phyloP scores from a whole-genome alignment of 768 basidiomycete genomes.

The Pleurotus tuoliensis region DNA sequence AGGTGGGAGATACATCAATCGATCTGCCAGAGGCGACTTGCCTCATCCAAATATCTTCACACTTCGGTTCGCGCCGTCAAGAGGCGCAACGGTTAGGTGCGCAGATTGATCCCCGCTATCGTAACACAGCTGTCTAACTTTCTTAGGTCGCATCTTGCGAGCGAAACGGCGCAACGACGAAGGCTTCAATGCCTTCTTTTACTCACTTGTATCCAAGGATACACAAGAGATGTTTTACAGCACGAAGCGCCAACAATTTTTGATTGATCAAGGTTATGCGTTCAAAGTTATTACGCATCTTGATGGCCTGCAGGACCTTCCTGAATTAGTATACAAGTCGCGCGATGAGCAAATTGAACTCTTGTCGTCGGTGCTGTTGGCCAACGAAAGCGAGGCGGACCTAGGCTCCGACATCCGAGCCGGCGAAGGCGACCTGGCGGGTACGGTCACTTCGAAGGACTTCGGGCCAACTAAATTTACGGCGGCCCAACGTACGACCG shows the following conservation, averaged over 20 bases:
- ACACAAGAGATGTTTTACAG: constrained; percentile 99
- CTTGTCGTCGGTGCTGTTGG: constrained; percentile 86
- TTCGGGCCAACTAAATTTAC: constrained; percentile 77
- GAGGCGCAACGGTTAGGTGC: constrained; percentile 93
- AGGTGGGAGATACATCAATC: constrained; percentile 98
- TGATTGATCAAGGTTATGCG: constrained; percentile 98
- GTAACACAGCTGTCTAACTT: constrained; percentile 8
- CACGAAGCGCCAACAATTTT: constrained; percentile 96
- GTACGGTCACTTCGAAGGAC: constrained; percentile 83
- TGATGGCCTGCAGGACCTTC: constrained; percentile 82
- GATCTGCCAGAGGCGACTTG: constrained; percentile 99
- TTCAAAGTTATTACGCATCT: constrained; percentile 99
- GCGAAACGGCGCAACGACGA: constrained; percentile 98
- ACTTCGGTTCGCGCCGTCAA: constrained; percentile 96
- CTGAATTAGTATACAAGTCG: constrained; percentile 88
- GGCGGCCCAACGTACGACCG: constrained; percentile 70
- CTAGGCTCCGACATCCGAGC: constrained; percentile 79
- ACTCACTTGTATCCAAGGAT: constrained; percentile 97
- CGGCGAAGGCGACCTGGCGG: constrained; percentile 82
- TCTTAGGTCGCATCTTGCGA: constrained; percentile 85
- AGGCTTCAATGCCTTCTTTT: constrained; percentile 99
- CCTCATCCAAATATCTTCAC: constrained; percentile 98
- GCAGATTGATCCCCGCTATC: constrained; percentile 15
- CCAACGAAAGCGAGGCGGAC: constrained; percentile 88
- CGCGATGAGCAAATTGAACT: constrained; percentile 94